Evolutionary conservation across 805 yeast species (phyloP).

Genomic region (Saccharomycopsis sp.): DNA sequence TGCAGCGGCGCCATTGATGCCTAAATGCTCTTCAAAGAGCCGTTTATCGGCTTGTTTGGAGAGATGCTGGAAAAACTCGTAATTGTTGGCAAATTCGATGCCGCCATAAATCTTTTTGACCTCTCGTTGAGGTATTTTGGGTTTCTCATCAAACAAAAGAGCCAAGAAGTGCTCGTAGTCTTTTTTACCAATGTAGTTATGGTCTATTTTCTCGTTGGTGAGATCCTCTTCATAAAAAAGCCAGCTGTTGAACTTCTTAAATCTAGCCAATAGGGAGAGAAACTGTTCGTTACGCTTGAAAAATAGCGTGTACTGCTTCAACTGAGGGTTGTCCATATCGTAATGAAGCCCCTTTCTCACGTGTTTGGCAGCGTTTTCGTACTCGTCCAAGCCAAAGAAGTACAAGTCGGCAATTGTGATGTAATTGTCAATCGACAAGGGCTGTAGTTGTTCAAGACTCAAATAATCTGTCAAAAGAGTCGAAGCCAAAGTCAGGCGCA

Average conservation of each 20-base stretch:
- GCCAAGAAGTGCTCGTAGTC: conserved; percentile 20
- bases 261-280: conserved; percentile 35
- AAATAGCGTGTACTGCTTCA: conserved; percentile 47
- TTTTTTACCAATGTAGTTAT: conserved; percentile 37
- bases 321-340: conserved; percentile 61
- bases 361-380: conserved; percentile 42
- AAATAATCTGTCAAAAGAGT: conserved; percentile 15
- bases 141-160: conserved; percentile 12
- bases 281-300: conserved; percentile 28
- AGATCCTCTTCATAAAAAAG: conserved; percentile 29
- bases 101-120: conserved; percentile 23
- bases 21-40: conserved; percentile 1
- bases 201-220: conserved; percentile 31
- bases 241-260: conserved; percentile 36
- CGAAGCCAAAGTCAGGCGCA: conserved; percentile 11
- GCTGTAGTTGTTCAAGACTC: conserved; percentile 11
- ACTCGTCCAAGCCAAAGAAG: conserved; percentile 46
- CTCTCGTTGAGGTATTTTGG: conserved; percentile 18
- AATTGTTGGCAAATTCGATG: conserved; percentile 22
- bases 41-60: conserved; percentile 10
- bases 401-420: conserved; percentile 32
- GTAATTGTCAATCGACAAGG: conserved; percentile 15
- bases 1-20: background rate
- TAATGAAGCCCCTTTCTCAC: conserved; percentile 65
- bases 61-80: conserved; percentile 21